Base-by-base conservation (phyloP, 73 alveolate species). In the Paraurostyla sp. region DNA sequence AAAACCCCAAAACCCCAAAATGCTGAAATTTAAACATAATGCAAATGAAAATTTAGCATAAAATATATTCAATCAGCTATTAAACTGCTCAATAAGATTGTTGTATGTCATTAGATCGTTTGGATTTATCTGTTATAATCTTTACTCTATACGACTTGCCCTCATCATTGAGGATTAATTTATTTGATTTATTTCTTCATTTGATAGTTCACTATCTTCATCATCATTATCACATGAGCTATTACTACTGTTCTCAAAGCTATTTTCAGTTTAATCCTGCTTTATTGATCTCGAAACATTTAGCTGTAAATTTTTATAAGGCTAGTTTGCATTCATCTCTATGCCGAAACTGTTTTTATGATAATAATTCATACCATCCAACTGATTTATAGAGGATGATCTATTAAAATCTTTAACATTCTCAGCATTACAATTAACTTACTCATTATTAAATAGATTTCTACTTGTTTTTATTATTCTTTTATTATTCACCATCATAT, bases 81-180 rank as follows among this genome's bases (percentile, higher is more conserved):
- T 65, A 40, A 65, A 65, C 82, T 65, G 58, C 36, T 73, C 86
- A 22, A 41, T 33, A 11, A 73, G 20, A 18, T 73, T 16, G 40
- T 73, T 73, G 52, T 73, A 73, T 3, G 35, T 15, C 43, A 73
- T 43, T 43, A 73, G 38, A 27, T 73, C 86, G 71, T 73, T 42
- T 16, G 86, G 86, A 49, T 73, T 73, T 4, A 73, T 73, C 71
- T 73, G 52, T 48, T 73, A 68, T 38, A 73, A 25, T 73, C 71
- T 73, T 27, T 43, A 48, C 58, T 65, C 82, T 16, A 65, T 65
- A 18, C 82, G 32, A 38, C 82, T 65, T 1, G 82, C 82, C 41
- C 82, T 65, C 60, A 36, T 32, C 56, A 65, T 9, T 38, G 82
- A 65, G 4, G 82, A 65, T 30, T 65, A 38, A 38, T 65, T 65